A percentile compares a stretch with the other conserved stretches of the same genome.
Conservation (phyloP, 2,329 filamentous ascomycete species). For the Sphaerulina populicola region DNA sequence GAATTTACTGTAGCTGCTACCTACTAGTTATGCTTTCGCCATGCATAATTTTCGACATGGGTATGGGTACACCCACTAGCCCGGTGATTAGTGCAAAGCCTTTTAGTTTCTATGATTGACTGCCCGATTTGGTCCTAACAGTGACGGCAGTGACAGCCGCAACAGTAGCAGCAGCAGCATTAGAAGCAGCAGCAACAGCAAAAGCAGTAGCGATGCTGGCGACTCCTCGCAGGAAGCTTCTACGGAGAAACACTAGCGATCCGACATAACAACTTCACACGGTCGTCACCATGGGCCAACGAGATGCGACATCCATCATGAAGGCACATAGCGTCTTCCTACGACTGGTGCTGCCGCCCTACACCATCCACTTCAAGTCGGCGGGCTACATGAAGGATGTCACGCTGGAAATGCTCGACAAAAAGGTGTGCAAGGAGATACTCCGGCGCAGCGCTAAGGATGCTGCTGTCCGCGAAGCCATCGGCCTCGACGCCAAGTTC, state of each 20-base stretch:
- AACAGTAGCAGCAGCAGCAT: background rate
- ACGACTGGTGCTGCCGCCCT: slow-evolving; percentile 41
- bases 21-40: no score
- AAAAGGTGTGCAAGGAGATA: slow-evolving; percentile 50
- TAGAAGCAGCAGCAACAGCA: background rate
- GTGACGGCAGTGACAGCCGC: no score
- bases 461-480: slow-evolving; percentile 45
- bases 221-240: background rate
- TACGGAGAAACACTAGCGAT: background rate
- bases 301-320: slow-evolving; percentile 5
- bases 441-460: slow-evolving; percentile 51
- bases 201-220: background rate
- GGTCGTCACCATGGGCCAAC: background rate
- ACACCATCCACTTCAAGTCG: slow-evolving; percentile 52
- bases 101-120: no score
- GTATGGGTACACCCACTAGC: no score
- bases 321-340: slow-evolving; percentile 39
- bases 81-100: no score
- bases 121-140: no score
- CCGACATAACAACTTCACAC: background rate
- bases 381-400: slow-evolving; percentile 53
- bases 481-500: slow-evolving; percentile 49
- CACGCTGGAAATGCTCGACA: slow-evolving; percentile 50
- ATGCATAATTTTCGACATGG: no score
- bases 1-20: no score